Evolutionary conservation across 768 basidiomycete species (phyloP).

Genomic region (Phanerochaete sordida): DNA sequence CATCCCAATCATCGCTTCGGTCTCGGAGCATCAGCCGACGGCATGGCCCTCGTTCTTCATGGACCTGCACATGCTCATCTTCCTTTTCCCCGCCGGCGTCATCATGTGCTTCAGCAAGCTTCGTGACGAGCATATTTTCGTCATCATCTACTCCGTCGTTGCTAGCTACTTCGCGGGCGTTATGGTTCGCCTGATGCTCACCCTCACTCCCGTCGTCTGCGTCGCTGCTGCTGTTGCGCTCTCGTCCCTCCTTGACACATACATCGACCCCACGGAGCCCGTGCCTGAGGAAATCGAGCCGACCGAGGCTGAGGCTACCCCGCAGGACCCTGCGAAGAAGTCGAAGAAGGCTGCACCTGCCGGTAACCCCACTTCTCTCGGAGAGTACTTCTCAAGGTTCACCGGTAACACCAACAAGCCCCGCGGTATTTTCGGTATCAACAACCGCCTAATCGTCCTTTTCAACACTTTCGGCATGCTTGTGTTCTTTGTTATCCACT

Average conservation of each 20-base stretch:
- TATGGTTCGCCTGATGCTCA: constrained; percentile 98
- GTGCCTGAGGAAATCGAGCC: constrained; percentile 29
- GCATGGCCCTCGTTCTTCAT: constrained; percentile 99
- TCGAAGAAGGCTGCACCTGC: constrained; percentile 48
- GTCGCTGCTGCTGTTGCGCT: constrained; percentile 89
- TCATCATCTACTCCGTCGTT: constrained; percentile 95
- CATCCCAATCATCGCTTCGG: constrained; percentile 97
- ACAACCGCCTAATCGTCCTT: constrained; percentile 75
- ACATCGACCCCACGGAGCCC: constrained; percentile 82
- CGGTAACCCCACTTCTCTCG: constrained; percentile 19
- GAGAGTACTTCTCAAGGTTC: constrained; percentile 15
- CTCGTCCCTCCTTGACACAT: constrained; percentile 84
- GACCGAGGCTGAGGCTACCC: constrained; percentile 21
- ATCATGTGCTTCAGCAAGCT: constrained; percentile 91
- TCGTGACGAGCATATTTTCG: constrained; percentile 95
- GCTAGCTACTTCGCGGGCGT: constrained; percentile 99
- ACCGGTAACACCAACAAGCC: constrained; percentile 25
- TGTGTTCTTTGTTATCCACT: constrained; percentile 90
- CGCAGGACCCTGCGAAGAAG: constrained; percentile 32
- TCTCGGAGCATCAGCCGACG: constrained; percentile 98
- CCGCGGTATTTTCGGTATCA: constrained; percentile 77
- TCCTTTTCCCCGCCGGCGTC: constrained; percentile 96
- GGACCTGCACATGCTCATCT: constrained; percentile 97
- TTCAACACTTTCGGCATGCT: constrained; percentile 75
- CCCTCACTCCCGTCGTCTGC: constrained; percentile 96